phyloP scores from a whole-genome alignment of 2,329 filamentous ascomycete species.

The Trichoderma sp. region DNA sequence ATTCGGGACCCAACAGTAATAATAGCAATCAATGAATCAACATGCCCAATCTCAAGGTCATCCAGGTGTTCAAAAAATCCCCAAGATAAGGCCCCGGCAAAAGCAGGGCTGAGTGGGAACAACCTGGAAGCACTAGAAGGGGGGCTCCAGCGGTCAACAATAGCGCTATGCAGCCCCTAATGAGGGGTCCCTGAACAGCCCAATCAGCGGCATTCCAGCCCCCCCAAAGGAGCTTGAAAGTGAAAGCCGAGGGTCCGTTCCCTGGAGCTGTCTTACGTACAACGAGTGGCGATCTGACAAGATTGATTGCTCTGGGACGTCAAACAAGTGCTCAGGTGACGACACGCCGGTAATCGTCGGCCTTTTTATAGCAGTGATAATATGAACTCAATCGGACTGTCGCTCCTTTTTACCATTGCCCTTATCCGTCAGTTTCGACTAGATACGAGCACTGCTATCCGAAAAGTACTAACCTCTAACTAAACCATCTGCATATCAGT shows the following conservation, averaged over 20 bases:
- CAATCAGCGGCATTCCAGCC: background rate
- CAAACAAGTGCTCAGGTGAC: slow-evolving; percentile 6
- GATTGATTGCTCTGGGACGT: background rate
- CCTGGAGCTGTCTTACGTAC: slow-evolving; percentile 4
- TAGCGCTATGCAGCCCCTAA: background rate
- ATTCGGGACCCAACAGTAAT: too few species aligned
- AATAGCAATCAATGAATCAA: background rate
- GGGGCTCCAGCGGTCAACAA: background rate
- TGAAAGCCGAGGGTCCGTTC: slow-evolving; percentile 3
- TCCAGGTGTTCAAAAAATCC: background rate
- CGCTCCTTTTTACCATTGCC: too few species aligned
- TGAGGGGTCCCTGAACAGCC: background rate
- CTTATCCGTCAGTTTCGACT: too few species aligned
- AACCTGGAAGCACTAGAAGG: background rate
- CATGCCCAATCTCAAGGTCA: too few species aligned
- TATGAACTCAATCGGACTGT: too few species aligned
- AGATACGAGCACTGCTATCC: too few species aligned
- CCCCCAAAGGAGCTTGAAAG: background rate
- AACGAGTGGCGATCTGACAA: slow-evolving; percentile 7
- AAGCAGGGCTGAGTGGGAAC: background rate
- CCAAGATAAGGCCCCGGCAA: background rate
- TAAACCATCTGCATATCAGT: too few species aligned
- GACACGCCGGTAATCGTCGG: slow-evolving; percentile 15
- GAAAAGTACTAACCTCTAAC: too few species aligned
- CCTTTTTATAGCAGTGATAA: background rate